Conservation (phyloP, 2,329 filamentous ascomycete genomes). For the Ophiostoma australiae region DNA sequence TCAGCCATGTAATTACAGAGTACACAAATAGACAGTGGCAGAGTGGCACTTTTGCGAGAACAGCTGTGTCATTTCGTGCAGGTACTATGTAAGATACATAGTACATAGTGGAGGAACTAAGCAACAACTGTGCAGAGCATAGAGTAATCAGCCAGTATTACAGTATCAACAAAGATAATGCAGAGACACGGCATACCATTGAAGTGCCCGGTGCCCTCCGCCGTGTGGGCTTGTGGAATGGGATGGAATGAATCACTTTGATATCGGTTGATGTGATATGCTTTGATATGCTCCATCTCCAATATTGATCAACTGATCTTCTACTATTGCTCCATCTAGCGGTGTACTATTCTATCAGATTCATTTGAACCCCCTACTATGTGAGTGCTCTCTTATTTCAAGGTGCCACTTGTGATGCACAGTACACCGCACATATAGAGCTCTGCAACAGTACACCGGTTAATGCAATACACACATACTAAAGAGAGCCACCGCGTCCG, state of each 20-base stretch:
- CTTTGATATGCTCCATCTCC: neutral
- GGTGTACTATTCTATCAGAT: neutral
- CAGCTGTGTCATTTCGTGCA: neutral
- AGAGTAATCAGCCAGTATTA: neutral
- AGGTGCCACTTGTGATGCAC: neutral
- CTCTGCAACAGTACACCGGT: too few species aligned
- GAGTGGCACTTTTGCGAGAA: neutral
- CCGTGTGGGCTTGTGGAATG: neutral
- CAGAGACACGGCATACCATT: constrained; percentile 4
- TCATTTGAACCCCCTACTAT: neutral
- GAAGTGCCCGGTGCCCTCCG: neutral
- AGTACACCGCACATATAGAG: too few species aligned
- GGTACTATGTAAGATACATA: neutral
- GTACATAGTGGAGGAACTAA: neutral
- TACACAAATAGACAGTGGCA: neutral
- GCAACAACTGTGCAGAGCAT: neutral
- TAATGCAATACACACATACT: too few species aligned
- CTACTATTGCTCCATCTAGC: neutral
- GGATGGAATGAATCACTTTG: neutral
- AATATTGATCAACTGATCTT: neutral
- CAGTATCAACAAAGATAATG: neutral
- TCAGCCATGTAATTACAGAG: neutral
- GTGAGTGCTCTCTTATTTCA: too few species aligned
- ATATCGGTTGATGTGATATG: neutral
- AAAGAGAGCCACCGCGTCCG: too few species aligned